Evolutionary conservation across 1,284 basidiomycete genomes (phyloP), one percentile per base, ranked within the genome.

Genomic region (Hemileia vastatrix): DNA sequence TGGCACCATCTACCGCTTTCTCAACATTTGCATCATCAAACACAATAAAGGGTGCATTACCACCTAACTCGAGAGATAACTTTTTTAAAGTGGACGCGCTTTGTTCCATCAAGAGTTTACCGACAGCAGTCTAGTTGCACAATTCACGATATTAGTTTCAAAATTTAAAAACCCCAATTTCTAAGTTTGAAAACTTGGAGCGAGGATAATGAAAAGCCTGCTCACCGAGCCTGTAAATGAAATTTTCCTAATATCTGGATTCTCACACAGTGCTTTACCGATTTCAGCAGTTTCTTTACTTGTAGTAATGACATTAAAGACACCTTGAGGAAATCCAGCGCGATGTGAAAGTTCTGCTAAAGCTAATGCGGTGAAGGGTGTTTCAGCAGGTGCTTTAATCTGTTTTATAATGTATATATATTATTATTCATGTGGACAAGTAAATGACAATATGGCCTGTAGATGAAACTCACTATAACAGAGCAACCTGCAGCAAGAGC

Each of bases 11-110:
- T n/a, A 98, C 89, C 24, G 95, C 95, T 57, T 86, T 85, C 65
- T 92, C 88, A 57, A 99, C 82, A 74, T 98, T 86, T 0, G 93
- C 93, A 72, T 98, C 95, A 65, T 92, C 88, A 74, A 99, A 98
- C 6, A 99, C 90, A 68, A 95, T 94, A 77, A 94, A 94, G 0
- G 92, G 87, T 0, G 90, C 83, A 67, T 94, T 97, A 53, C 93
- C 93, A 9, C 81, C 81, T 47, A 79, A 72, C 70, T 67, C 68
- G 54, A 68, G 67, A 86, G 88, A 49, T 86, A 87, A 87, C 85
- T 96, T 98, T 79, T 99, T 98, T 68, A 98, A 76, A 0, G 91
- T 96, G 1, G 82, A 82, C 4, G 90, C 80, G 13, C 90, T 83
- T 80, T 96, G 85, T 13, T 81, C 80, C 73, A 90, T 90, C 45